Evolutionary conservation across 805 yeast genomes (phyloP), one percentile per base, ranked within the genome.

Genomic region (Diddensiella santjacobensis): DNA sequence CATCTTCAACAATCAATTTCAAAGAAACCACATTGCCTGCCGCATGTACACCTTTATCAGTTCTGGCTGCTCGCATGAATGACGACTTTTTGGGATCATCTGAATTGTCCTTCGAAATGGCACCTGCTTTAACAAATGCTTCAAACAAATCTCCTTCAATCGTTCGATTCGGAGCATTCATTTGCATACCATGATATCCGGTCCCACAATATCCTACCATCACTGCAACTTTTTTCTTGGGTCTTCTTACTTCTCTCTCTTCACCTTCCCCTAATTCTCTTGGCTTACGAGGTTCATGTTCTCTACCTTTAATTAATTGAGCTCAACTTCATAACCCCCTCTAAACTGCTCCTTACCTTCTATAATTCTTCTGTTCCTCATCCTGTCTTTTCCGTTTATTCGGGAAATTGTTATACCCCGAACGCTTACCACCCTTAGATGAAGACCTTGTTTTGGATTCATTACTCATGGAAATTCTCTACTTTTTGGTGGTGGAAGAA

Each of bases 11-110:
- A 58, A 87, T 87, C 73, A 90, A 69, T 64, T 90, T 90, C 57
- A 85, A 71, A 13, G 95, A 84, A 39, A 91, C 78, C 19, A 89
- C 88, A 64, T 90, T 90, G 23, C 97, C 97, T 1, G 96, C 96
- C 10, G 98, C 97, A 68, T 90, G 98, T 20, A 90, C 98, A 52
- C 97, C 98, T 67, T 91, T 91, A 66, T 90, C 98, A 2, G 98
- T 96, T 54, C 75, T 78, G 13, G 75, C 75, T 3, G 75, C 75
- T 3, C 75, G 58, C 54, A 67, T 83, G 62, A 91, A 86, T 0
- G 93, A 89, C 46, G 81, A 79, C 63, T 90, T 90, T 63, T 87
- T 89, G 59, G 90, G 79, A 63, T 91, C 97, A 50, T 81, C 84
- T 4, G 96, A 80, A 66, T 90, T 90, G 59, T 86, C 93, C 50